Evolutionary conservation across 305 asterid genomes (phyloP).

Genomic region (Fraxinus floribunda): DNA sequence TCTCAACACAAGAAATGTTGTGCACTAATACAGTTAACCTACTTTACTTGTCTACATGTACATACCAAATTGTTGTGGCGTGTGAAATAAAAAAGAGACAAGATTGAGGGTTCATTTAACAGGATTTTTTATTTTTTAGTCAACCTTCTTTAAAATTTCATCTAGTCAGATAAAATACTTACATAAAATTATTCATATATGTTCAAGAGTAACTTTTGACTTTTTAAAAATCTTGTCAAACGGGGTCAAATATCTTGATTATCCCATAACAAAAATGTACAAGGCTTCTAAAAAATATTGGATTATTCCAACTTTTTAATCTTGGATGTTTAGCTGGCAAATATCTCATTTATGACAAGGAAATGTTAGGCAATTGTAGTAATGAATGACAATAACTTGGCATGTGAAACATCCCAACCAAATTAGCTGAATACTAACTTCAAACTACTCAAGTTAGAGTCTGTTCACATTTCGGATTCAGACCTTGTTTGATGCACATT

Average conservation of each 20-base stretch:
- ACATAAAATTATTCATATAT: too few relatives aligned
- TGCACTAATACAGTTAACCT: not conserved
- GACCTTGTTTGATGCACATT: too few relatives aligned
- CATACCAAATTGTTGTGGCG: not conserved
- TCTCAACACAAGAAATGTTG: not conserved
- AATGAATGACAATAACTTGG: not conserved
- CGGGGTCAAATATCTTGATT: not conserved
- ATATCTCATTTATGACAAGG: not conserved
- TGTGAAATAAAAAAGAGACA: not conserved
- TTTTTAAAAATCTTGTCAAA: too few relatives aligned
- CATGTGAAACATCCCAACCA: not conserved
- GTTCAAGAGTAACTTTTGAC: too few relatives aligned
- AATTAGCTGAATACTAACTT: not conserved
- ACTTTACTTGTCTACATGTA: not conserved
- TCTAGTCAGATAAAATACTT: too few relatives aligned
- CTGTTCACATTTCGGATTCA: not conserved
- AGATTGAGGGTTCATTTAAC: not conserved
- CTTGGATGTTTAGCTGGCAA: not conserved
- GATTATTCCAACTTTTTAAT: not conserved
- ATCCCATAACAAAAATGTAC: not conserved
- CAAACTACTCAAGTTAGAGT: not conserved
- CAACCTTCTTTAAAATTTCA: too few relatives aligned
- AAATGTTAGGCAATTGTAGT: not conserved
- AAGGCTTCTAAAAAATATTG: not conserved
- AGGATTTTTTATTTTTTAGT: too few relatives aligned